phyloP scores from a whole-genome alignment of 75 land plant species.

The Ceratopteris richardii region DNA sequence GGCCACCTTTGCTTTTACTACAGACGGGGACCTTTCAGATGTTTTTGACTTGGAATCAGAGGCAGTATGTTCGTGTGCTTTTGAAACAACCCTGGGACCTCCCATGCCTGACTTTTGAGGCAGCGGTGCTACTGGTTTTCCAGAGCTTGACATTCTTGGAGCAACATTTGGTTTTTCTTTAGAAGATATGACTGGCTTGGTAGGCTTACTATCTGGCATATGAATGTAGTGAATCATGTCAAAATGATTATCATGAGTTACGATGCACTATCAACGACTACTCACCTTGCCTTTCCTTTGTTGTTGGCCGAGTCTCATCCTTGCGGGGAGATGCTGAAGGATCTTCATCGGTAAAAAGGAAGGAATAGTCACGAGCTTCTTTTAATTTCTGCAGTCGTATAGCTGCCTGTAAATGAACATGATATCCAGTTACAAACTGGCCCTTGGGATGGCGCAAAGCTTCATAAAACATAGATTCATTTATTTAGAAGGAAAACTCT shows the following conservation, averaged over 20 bases:
- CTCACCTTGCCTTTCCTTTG: background rate
- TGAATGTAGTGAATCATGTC: too few species aligned
- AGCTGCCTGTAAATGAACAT: constrained; percentile 47
- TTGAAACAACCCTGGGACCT: background rate
- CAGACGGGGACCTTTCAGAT: background rate
- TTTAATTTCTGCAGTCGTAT: constrained; percentile 50
- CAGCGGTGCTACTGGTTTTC: too few species aligned
- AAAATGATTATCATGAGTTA: too few species aligned
- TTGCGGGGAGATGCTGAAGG: background rate
- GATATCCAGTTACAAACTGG: constrained; percentile 2
- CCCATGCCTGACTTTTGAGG: too few species aligned
- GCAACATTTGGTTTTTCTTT: too few species aligned
- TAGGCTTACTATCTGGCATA: background rate
- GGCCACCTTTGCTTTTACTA: background rate
- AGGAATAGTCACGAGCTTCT: constrained; percentile 82
- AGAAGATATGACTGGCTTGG: too few species aligned
- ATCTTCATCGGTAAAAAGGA: constrained; percentile 63
- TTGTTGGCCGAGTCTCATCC: background rate
- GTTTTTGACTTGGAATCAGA: background rate
- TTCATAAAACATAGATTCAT: too few species aligned
- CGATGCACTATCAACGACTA: too few species aligned
- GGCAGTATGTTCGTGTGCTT: background rate
- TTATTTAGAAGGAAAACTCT: too few species aligned
- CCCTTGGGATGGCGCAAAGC: too few species aligned
- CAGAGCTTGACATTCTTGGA: too few species aligned